These are phyloP conservation scores for Cymodocea nodosa DNA, from an alignment of 116 monocot genomes.

Conservation along the genomic window DNA sequence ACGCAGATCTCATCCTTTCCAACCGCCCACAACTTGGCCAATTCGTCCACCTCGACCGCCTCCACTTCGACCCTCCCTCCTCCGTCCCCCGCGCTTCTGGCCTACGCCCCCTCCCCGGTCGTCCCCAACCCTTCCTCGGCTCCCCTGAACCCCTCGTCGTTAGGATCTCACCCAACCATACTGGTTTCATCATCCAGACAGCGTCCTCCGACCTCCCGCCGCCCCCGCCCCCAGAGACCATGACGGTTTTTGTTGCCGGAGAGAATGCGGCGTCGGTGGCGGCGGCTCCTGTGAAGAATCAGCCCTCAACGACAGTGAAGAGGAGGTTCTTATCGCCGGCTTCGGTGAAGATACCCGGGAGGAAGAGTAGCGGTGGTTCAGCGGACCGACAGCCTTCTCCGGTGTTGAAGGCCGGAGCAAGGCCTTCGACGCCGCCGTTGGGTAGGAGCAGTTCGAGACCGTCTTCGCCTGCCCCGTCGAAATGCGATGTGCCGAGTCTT, in stretches of 20 bases:
- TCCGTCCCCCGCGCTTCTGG: constrained; percentile 59
- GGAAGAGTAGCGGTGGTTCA: constrained; percentile 15
- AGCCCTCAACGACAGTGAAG: background rate
- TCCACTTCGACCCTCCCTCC: constrained; percentile 39
- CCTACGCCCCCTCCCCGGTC: constrained; percentile 42
- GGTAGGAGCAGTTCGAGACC: constrained; percentile 22
- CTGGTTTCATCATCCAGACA: constrained; percentile 55
- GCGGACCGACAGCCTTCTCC: constrained; percentile 20
- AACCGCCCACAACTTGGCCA: constrained; percentile 59
- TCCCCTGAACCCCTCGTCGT: constrained; percentile 45
- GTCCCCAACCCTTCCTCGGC: constrained; percentile 41
- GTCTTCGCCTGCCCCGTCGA: constrained; percentile 74
- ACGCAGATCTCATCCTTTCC: constrained; percentile 47
- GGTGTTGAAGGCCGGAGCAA: constrained; percentile 4
- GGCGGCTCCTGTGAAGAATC: constrained; percentile 16
- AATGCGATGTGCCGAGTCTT: constrained; percentile 79
- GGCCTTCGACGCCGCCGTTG: constrained; percentile 21
- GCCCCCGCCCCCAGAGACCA: constrained; percentile 5
- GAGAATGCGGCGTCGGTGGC: background rate
- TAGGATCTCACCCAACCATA: constrained; percentile 15
- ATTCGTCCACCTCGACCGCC: constrained; percentile 67
- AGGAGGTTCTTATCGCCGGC: constrained; percentile 51
- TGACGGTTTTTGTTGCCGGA: background rate
- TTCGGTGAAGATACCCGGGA: constrained; percentile 5
- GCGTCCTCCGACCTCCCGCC: constrained; percentile 27